A percentile compares a stretch with the other conserved stretches of the same genome.
Conservation (phyloP, 306 rosid species). For the Medicago arabica region DNA sequence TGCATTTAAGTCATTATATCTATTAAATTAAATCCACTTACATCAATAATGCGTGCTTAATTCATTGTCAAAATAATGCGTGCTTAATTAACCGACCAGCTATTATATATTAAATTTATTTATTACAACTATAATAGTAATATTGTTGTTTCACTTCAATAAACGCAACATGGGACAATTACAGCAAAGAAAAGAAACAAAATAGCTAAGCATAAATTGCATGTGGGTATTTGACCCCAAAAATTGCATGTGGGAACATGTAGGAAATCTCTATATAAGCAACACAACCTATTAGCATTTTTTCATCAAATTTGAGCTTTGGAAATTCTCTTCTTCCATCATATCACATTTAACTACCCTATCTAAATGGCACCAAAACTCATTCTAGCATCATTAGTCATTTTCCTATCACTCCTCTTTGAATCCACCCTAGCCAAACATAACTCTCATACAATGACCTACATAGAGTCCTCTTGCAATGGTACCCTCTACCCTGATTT, state of each 20-base stretch:
- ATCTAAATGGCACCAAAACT: slow-evolving; percentile 48
- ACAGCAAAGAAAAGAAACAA: too few relatives aligned
- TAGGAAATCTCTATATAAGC: slow-evolving; percentile 39
- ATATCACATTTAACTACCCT: neutral
- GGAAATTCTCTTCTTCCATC: too few relatives aligned
- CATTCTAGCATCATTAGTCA: slow-evolving; percentile 31
- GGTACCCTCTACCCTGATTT: slow-evolving; percentile 52
- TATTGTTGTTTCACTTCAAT: too few relatives aligned
- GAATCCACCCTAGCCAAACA: slow-evolving; percentile 36
- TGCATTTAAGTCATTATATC: too few relatives aligned
- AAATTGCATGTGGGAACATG: slow-evolving; percentile 35
- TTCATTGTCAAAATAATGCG: too few relatives aligned
- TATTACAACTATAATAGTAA: too few relatives aligned
- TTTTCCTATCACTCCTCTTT: slow-evolving; percentile 39
- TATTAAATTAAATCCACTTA: neutral
- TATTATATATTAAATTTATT: too few relatives aligned
- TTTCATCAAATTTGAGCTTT: neutral
- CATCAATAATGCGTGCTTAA: neutral
- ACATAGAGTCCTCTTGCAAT: slow-evolving; percentile 58
- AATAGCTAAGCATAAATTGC: slow-evolving; percentile 2
- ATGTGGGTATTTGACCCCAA: neutral
- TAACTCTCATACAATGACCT: slow-evolving; percentile 33
- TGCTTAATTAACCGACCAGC: too few relatives aligned
- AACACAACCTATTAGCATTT: slow-evolving; percentile 9
- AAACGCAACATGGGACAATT: too few relatives aligned